Evolutionary conservation across 1,139 yeast species (phyloP), one percentile per base, ranked within the genome.

Genomic region (Pneumocystis jirovecii): DNA sequence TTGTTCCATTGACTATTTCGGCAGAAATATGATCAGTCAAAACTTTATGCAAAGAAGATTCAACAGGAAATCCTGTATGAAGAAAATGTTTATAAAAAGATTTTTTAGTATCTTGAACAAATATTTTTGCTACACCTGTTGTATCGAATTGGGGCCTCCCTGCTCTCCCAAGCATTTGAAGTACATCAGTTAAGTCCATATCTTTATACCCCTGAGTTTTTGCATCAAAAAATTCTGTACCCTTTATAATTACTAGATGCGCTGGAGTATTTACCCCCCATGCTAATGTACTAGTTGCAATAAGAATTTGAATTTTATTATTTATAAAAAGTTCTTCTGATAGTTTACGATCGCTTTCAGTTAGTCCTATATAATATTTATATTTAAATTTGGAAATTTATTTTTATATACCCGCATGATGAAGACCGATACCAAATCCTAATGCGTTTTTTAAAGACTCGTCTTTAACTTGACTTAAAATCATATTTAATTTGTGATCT

Each of bases 201-300:
- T 88, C 95, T 70, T 85, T 79, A 72, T 87, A 88, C 0, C 83
- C 90, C 73, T 86, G 91, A 67, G 85, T 85, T 73, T 87, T 87
- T 15, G 90, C 85, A 74, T 88, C 96, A 73, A 85, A 88, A 71
- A 85, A 87, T 72, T 88, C 95, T 0, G 98, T 93, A 57, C 97
- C 97, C 74, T 93, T 93, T 69, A 93, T 88, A 64, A 93, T 84
- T 8, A 93, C 98, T 71, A 93, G 78, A 77, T 90, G 93, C 0
- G 97, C 97, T 0, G 97, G 97, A 69, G 93, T 80, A 73, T 93
- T 93, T 60, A 93, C 97, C 72, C 97, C 97, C 95, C 97, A 90
- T 0, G 97, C 98, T 70, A 95, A 81, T 0, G 98, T 93, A 29
- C 96, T 87, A 0, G 99, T 93, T 0, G 98, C 97, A 66, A 95